Evolutionary conservation across 139 green algal genomes (phyloP), one percentile per base, ranked within the genome.

Genomic region (Pleodorina starrii): DNA sequence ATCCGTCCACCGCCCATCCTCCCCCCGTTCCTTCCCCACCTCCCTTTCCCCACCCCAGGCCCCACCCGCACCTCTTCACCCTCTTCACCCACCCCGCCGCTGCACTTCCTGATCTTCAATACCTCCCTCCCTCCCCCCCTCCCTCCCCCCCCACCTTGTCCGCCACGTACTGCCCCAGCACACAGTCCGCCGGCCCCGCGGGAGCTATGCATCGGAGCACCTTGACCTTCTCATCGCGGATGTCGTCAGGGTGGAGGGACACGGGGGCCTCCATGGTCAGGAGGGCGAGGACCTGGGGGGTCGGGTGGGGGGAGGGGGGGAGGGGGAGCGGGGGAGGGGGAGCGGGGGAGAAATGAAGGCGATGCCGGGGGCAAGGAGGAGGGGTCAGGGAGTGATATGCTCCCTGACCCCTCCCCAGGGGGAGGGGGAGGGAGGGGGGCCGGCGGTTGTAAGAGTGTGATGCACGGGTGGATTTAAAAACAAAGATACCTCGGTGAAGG

Each of bases 181-280:
- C 95, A 27, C 68, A 87, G 60, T 94, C 91, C 23, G 97, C 91
- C 29, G 82, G 35, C 9, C 68, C 83, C 9, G 97, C 87, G 0
- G 95, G 93, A 25, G 88, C 32, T 14, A 99, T 96, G 90, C 92
- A 97, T 36, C 97, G 92, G 87, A 99, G 93, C 63, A 99, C 86
- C 86, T 90, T 83, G 75, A 84, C 63, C 93, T 99, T 99, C 89
- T 99, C 97, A 85, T 99, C 96, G 4, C 98, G 95, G 60, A 99
- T 97, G 94, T 99, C 97, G 69, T 99, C 97, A 1, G 97, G 94
- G 80, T 96, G 93, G 40, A 97, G 75, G 38, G 90, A 95, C 35
- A 98, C 94, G 1, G 98, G 98, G 46, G 96, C 94, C 95, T 99
- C 98, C 98, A 99, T 99, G 35, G 96, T 95, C 69, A 98, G 81